Base-by-base conservation (phyloP, 73 alveolate genomes). In the Paramecium bursaria region DNA sequence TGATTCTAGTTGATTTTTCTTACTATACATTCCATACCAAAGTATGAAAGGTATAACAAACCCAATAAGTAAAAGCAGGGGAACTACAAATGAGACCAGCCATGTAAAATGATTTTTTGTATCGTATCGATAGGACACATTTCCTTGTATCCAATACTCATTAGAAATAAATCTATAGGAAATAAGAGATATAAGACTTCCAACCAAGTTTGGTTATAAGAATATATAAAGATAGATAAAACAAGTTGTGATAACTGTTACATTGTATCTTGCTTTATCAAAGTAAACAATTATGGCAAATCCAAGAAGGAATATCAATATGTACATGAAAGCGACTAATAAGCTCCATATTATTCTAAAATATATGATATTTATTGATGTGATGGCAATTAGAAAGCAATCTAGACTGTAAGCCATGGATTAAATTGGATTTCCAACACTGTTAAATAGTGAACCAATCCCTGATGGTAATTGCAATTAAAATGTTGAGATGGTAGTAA, bases 391-490 rank as follows among this genome's bases (percentile, higher is more conserved):
- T 13, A 73, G 57, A 47, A 46, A 73, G 14, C 85, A 73, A 73
- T 73, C 85, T 22, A 73, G 42, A 31, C 54, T 27, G 6, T 31
- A 73, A 27, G 67, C 42, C 85, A 73, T 73, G 4, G 85, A 19
- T 42, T 73, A 57, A 0, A 73, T 30, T n/a, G 85, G 85, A 73
- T 27, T 73, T 0, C 85, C 57, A 21, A 73, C 61, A 9, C 46
- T 27, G 19, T 67, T 29, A 17, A 46, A 21, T 0, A 46, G 6
- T 3, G 55, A 39, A 7, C 30, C 3, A n/a, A 73, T 17, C 15
- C 26, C 48, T 35, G 73, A 31, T 10, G 85, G 85, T 42, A 73
- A 42, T 73, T 73, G n/a, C 25, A 73, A 46, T 73, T 73, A 22
- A 46, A 73, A 73, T 2, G 85, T 73, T 7, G 85, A 7, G 10